Conservation (phyloP, 1,284 basidiomycete species). For the Leccinum pachyderme region DNA sequence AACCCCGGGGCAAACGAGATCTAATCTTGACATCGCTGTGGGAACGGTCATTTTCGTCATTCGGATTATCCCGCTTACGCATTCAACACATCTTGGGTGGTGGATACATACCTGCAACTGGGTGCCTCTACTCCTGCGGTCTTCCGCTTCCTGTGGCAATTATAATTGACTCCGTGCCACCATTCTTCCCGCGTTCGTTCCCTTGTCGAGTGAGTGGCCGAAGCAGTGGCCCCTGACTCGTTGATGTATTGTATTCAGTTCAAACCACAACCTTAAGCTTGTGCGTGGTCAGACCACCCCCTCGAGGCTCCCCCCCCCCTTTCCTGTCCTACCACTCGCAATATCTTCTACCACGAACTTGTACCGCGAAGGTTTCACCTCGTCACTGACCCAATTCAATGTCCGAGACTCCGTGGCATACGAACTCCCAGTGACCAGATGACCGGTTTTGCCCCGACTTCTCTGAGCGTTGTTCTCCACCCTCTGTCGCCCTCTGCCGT, state of each 20-base stretch:
- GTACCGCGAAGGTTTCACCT: constrained; percentile 30
- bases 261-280: constrained; percentile 9
- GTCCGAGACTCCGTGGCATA: constrained; percentile 33
- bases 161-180: constrained; percentile 21
- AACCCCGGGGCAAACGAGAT: constrained; percentile 12
- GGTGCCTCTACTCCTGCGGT: constrained; percentile 19
- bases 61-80: constrained; percentile 22
- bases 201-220: background rate
- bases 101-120: constrained; percentile 11
- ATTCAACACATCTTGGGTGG: constrained; percentile 1
- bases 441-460: background rate
- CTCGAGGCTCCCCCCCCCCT: constrained; percentile 9
- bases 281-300: constrained; percentile 8
- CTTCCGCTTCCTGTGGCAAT: constrained; percentile 29
- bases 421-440: constrained; percentile 1
- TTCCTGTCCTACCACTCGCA: background rate
- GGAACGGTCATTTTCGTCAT: constrained; percentile 28
- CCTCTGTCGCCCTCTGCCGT: constrained; percentile 4
- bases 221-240: constrained; percentile 15
- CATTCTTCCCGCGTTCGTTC: constrained; percentile 12
- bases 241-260: constrained; percentile 2
- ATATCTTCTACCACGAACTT: background rate
- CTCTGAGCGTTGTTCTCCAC: background rate
- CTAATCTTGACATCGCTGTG: constrained; percentile 25
- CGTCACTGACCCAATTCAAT: constrained; percentile 20